Evolutionary conservation across 2,329 filamentous ascomycete genomes (phyloP).

Genomic region (Fusarium sp.): DNA sequence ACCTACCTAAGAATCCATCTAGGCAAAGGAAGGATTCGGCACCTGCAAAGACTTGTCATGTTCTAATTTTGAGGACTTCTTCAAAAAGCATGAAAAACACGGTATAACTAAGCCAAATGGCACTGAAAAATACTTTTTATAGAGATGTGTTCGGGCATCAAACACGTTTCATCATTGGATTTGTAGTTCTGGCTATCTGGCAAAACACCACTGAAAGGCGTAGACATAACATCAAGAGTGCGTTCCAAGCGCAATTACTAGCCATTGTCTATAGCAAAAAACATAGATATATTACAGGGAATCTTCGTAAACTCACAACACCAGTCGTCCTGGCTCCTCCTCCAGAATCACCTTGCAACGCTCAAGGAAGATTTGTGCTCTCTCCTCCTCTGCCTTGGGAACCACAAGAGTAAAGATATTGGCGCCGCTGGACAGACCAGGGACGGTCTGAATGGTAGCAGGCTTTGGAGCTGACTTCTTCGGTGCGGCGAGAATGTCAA

Average conservation of each 20-base stretch:
- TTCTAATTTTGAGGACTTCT: neutral
- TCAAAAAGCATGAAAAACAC: neutral
- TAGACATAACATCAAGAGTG: slow-evolving; percentile 27
- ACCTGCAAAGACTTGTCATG: neutral
- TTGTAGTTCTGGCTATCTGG: slow-evolving; percentile 20
- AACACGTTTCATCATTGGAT: slow-evolving; percentile 19
- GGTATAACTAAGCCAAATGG: neutral
- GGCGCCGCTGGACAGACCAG: slow-evolving; percentile 63
- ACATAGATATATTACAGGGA: slow-evolving; percentile 46
- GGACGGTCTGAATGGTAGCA: slow-evolving; percentile 47
- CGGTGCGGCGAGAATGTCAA: slow-evolving; percentile 76
- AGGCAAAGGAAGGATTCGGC: neutral
- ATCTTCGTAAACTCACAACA: slow-evolving; percentile 59
- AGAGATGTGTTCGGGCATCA: neutral
- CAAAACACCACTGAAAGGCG: slow-evolving; percentile 6
- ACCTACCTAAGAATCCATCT: neutral
- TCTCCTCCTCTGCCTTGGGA: slow-evolving; percentile 80
- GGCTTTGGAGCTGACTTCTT: slow-evolving; percentile 42
- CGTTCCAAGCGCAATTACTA: slow-evolving; percentile 32
- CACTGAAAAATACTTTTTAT: neutral
- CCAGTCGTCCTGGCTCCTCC: slow-evolving; percentile 78
- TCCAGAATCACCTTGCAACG: slow-evolving; percentile 86
- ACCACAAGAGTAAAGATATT: slow-evolving; percentile 88
- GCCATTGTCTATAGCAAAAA: slow-evolving; percentile 41
- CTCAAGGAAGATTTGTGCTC: slow-evolving; percentile 84